Conservation (phyloP, 129 eudicot species). For the Ambrosia trifida region DNA sequence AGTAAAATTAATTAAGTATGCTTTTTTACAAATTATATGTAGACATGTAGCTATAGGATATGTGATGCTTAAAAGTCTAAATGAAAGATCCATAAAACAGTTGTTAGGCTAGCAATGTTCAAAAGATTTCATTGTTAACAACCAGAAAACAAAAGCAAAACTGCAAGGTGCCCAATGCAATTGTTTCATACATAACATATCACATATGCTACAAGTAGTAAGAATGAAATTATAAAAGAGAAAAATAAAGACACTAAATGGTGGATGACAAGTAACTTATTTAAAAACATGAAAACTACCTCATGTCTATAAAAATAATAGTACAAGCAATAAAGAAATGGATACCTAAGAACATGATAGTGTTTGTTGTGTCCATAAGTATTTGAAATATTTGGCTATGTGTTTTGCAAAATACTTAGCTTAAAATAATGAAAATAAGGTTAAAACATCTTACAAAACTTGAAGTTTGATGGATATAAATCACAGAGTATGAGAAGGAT, state of each 20-base stretch:
- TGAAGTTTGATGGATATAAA: neutral
- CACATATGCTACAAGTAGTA: neutral
- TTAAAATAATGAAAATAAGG: neutral
- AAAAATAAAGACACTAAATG: neutral
- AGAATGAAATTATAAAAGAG: neutral
- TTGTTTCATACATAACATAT: too few species aligned
- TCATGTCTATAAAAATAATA: neutral
- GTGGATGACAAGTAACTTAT: constrained; percentile 1
- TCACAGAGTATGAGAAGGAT: neutral
- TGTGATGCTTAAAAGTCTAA: too few species aligned
- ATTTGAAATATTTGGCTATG: neutral
- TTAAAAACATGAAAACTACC: neutral
- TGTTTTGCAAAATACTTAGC: neutral
- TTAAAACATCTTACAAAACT: neutral
- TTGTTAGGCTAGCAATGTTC: too few species aligned
- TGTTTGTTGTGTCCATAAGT: neutral
- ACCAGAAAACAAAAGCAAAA: too few species aligned
- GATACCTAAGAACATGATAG: neutral
- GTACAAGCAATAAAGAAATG: neutral
- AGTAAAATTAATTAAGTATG: too few species aligned
- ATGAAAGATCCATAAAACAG: too few species aligned
- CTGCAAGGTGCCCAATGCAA: too few species aligned
- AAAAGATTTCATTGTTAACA: too few species aligned
- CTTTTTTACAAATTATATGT: too few species aligned
- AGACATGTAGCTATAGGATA: too few species aligned